Evolutionary conservation across 495 filamentous ascomycete genomes (phyloP).

Genomic region (Penicillium coffeae): DNA sequence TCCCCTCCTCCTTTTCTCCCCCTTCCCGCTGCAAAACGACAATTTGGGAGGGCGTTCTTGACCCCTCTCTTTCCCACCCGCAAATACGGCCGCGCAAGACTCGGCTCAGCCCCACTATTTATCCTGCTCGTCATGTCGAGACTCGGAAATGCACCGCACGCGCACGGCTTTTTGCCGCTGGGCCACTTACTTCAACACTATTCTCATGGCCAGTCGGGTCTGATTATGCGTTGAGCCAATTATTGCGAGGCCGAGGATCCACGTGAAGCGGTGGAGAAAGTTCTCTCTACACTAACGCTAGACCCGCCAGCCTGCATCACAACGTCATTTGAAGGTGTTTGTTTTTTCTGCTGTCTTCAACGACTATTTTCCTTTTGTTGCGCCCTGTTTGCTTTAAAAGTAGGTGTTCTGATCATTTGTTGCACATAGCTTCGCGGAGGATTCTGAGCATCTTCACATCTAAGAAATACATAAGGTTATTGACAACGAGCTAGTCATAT

Average conservation of each 20-base stretch:
- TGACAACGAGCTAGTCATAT: constrained; percentile 1
- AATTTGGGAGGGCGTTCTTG: too few relatives aligned
- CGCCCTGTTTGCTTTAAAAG: background rate
- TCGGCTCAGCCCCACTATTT: constrained; percentile 1
- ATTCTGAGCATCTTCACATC: background rate
- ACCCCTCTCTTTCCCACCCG: constrained; percentile 5
- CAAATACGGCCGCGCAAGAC: background rate
- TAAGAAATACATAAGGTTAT: background rate
- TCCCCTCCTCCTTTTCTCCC: background rate
- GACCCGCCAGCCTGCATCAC: constrained; percentile 1
- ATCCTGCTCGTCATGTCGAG: too few relatives aligned
- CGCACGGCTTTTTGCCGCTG: constrained; percentile 12
- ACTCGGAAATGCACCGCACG: constrained; percentile 1
- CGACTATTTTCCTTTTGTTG: background rate
- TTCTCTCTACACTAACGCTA: background rate
- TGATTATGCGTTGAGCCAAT: constrained; percentile 6
- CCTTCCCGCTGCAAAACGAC: background rate
- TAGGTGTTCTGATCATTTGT: background rate
- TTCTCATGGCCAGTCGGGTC: background rate
- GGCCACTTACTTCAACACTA: constrained; percentile 5
- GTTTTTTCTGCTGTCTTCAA: background rate
- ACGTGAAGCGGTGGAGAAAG: constrained; percentile 9
- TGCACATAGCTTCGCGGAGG: constrained; percentile 7
- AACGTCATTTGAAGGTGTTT: constrained; percentile 8
- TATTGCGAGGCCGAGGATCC: constrained; percentile 1